A percentile compares a stretch with the other conserved stretches of the same genome.
These are phyloP conservation scores for Cladosporium oxysporum DNA, from an alignment of 2,329 filamentous ascomycete genomes.

Conservation along the genomic window DNA sequence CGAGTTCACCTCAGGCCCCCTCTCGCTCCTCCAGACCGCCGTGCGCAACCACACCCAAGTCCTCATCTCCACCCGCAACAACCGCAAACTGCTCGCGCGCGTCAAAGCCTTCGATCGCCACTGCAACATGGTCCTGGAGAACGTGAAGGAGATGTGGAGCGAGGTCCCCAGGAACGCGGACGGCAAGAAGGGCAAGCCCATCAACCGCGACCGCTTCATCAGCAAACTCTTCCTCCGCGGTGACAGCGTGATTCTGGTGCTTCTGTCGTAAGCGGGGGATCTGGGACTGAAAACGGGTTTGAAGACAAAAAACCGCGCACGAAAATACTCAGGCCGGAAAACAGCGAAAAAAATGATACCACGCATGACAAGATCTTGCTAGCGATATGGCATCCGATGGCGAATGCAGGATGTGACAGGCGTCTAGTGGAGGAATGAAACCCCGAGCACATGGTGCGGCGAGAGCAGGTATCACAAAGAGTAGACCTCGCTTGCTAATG, in stretches of 20 bases:
- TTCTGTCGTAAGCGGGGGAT: constrained; percentile 52
- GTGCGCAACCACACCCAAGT: constrained; percentile 94
- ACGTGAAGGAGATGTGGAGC: constrained; percentile 99
- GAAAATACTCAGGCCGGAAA: background rate
- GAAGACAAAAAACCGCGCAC: background rate
- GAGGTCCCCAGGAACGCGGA: constrained; percentile 81
- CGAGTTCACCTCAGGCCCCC: constrained; percentile 75
- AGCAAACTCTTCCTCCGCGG: constrained; percentile 95
- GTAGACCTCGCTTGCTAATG: background rate
- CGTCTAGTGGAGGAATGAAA: background rate
- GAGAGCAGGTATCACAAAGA: background rate
- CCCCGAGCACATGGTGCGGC: background rate
- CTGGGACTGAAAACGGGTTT: background rate
- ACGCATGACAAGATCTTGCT: constrained; percentile 7
- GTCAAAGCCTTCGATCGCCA: constrained; percentile 99
- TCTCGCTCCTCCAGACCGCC: constrained; percentile 95
- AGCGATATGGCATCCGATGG: background rate
- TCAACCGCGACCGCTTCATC: constrained; percentile 98
- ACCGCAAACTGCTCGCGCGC: constrained; percentile 93
- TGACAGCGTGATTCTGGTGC: constrained; percentile 83
- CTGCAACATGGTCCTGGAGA: constrained; percentile 98
- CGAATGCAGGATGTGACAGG: background rate
- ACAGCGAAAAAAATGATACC: constrained; percentile 2
- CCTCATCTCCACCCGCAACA: constrained; percentile 95
- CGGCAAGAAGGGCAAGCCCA: constrained; percentile 83